A percentile compares a stretch with the other conserved stretches of the same genome.
Conservation (phyloP, 768 basidiomycete genomes). For the Xerocomellus dryophilus region DNA sequence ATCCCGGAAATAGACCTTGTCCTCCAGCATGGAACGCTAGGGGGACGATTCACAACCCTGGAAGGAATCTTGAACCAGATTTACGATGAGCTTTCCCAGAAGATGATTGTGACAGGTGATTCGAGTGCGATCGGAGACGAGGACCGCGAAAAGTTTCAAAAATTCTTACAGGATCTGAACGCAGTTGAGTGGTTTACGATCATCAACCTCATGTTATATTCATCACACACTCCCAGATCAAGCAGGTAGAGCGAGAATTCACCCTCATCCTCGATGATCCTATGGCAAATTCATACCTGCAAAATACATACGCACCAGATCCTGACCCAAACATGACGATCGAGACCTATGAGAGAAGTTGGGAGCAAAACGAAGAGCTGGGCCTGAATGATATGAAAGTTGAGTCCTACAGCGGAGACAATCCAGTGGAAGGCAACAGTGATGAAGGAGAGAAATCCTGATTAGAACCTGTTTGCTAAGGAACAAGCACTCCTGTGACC, state of each 20-base stretch:
- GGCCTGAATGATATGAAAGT: slow-evolving; percentile 90
- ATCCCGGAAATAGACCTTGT: slow-evolving; percentile 96
- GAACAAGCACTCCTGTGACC: not conserved
- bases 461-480: not conserved
- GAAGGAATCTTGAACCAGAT: slow-evolving; percentile 94
- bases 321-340: slow-evolving; percentile 91
- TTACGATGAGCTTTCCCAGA: slow-evolving; percentile 90
- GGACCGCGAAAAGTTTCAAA: slow-evolving; percentile 60
- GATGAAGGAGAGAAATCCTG: not conserved
- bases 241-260: slow-evolving; percentile 74
- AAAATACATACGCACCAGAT: slow-evolving; percentile 97
- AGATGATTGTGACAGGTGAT: slow-evolving; percentile 77
- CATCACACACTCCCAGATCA: slow-evolving; percentile 49
- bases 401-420: slow-evolving; percentile 38
- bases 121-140: slow-evolving; percentile 39
- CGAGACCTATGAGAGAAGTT: slow-evolving; percentile 79
- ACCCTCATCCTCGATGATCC: slow-evolving; percentile 96
- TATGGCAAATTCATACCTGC: slow-evolving; percentile 90
- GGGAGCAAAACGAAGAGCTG: slow-evolving; percentile 91
- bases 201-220: not conserved
- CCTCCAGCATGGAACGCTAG: slow-evolving; percentile 89
- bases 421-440: not conserved
- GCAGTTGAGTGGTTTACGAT: slow-evolving; percentile 44
- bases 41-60: slow-evolving; percentile 95
- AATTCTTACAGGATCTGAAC: slow-evolving; percentile 75